Conservation (phyloP, 805 yeast genomes). For the Barnettozyma wickerhamii region DNA sequence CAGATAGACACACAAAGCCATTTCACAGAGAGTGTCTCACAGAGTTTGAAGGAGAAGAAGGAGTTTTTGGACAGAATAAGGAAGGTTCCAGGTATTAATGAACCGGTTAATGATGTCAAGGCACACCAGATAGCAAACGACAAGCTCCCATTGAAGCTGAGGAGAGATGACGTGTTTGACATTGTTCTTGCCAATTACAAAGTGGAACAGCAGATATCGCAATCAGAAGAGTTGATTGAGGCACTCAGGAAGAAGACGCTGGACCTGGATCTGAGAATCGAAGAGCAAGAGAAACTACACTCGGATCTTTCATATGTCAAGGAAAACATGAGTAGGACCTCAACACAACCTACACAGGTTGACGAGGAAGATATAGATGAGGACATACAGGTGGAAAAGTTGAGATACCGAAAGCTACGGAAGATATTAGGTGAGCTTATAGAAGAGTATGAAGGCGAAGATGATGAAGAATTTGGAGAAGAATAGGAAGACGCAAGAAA, state of each 20-base stretch:
- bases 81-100: background rate
- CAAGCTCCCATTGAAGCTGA: slow-evolving; percentile 17
- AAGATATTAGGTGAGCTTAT: slow-evolving; percentile 4
- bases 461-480: background rate
- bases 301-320: slow-evolving; percentile 4
- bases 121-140: slow-evolving; percentile 14
- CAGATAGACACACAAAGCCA: background rate
- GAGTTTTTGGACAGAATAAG: background rate
- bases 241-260: background rate
- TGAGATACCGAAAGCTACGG: slow-evolving; percentile 9
- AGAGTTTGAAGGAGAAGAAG: slow-evolving; percentile 1
- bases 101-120: slow-evolving; percentile 1
- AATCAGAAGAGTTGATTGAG: slow-evolving; percentile 5
- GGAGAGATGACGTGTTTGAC: slow-evolving; percentile 24
- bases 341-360: background rate
- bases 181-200: slow-evolving; percentile 15
- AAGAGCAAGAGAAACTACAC: slow-evolving; percentile 4
- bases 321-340: background rate
- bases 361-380: slow-evolving; percentile 4
- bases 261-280: slow-evolving; percentile 3
- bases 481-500: background rate
- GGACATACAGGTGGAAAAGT: slow-evolving; percentile 10
- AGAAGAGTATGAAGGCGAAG: slow-evolving; percentile 1
- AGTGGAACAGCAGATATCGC: slow-evolving; percentile 14
- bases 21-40: background rate